Evolutionary conservation across 352 stramenopile species (phyloP), one percentile per base, ranked within the genome.

Genomic region (Phytophthora fragariae): DNA sequence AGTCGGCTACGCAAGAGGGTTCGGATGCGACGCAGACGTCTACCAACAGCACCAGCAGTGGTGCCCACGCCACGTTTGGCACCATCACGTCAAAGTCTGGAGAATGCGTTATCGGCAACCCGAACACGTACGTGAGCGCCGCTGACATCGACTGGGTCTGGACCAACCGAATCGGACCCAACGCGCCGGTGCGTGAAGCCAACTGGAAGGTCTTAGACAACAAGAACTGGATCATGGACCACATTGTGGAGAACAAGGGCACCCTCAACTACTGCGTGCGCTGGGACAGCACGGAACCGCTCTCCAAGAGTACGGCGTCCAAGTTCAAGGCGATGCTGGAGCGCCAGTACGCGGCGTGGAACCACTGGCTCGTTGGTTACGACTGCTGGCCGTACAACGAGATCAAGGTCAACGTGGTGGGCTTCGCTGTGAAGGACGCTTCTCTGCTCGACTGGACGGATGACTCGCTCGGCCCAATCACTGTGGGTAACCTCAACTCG

Each of bases 251-350:
- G 53, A 79, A 72, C 65, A 73, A 82, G n/a, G 75, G 71, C 63
- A 73, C 73, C 12, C 61, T 82, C 50, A 77, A 72, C 65, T 79
- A 82, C 71, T 82, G 71, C 57, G 31, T 82, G 5, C 75, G 75
- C 35, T 82, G 75, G 75, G 71, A 82, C 57, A 77, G 66, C n/a
- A 72, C 47, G 17, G 63, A 74, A 17, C 79, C 68, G 44, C 67
- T 82, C 8, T 49, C 29, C 63, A 17, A 79, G 76, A 41, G 56
- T 58, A 69, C 57, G 2, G 74, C 70, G n/a, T 66, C 65, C 44
- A 81, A 81, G 70, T 79, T 81, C 50, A n/a, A 76, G 47, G 56
- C 60, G 17, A 75, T 79, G 66, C 64, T 82, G 27, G 57, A 79
- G 9, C 62, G 60, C 8, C 71, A 82, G 71, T 68, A 77, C 66